A percentile compares a stretch with the other conserved stretches of the same genome.
phyloP scores from a whole-genome alignment of 1,139 yeast genomes.

The Zhuliangozyma blackwelliae region DNA sequence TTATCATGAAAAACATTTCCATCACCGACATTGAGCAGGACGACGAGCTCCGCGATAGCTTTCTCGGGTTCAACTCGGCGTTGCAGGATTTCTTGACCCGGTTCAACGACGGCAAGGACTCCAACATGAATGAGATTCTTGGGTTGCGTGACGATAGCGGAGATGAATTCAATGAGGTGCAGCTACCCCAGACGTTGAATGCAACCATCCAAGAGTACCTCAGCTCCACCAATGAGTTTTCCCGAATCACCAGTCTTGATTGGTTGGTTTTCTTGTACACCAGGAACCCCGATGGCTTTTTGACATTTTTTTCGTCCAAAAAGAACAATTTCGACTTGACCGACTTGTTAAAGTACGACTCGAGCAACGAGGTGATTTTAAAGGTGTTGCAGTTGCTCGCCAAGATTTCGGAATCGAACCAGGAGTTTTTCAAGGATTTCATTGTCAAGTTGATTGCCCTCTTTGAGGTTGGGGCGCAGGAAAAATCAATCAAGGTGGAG shows the following conservation, averaged over 20 bases:
- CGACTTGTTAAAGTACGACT: constrained; percentile 77
- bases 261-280: constrained; percentile 86
- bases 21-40: constrained; percentile 37
- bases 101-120: constrained; percentile 16
- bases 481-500: constrained; percentile 58
- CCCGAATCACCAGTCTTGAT: constrained; percentile 80
- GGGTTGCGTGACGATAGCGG: constrained; percentile 39
- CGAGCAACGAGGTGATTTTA: constrained; percentile 80
- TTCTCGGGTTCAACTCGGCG: constrained; percentile 32
- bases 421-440: constrained; percentile 71
- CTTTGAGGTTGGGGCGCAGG: constrained; percentile 47
- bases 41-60: constrained; percentile 34
- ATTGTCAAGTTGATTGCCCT: constrained; percentile 67
- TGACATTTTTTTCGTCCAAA: constrained; percentile 36
- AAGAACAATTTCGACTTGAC: constrained; percentile 60
- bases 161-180: constrained; percentile 39
- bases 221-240: constrained; percentile 56
- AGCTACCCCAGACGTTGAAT: constrained; percentile 31
- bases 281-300: constrained; percentile 61
- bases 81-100: constrained; percentile 32
- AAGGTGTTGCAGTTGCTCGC: constrained; percentile 75
- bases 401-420: constrained; percentile 77
- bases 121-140: constrained; percentile 9
- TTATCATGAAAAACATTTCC: constrained; percentile 36
- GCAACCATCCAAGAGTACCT: constrained; percentile 36